Percentiles rank a stretch among this genome's conserved stretches.
These are phyloP conservation scores for Geum urbanum DNA, from an alignment of 306 rosid genomes.

Conservation along the genomic window DNA sequence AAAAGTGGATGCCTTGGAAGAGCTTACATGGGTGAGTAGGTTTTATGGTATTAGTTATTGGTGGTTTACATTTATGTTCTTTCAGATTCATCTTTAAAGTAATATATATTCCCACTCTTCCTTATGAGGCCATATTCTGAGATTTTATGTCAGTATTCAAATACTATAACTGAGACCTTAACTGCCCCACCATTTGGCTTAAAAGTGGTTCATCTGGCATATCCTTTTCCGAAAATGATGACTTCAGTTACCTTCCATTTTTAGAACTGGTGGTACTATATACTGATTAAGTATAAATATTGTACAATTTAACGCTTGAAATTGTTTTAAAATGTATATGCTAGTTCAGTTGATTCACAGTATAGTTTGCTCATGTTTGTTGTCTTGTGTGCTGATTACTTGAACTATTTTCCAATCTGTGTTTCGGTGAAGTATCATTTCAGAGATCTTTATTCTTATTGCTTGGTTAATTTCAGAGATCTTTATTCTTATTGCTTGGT, in stretches of 20 bases:
- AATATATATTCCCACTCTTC: not conserved
- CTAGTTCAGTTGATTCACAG: not conserved
- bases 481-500: not conserved
- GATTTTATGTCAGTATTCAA: not conserved
- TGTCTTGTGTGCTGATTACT: not conserved
- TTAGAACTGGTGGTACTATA: not conserved
- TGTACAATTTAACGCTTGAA: not conserved
- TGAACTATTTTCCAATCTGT: not conserved
- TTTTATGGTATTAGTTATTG: conserved; percentile 24
- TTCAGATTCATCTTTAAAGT: not conserved
- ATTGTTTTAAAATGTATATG: not conserved
- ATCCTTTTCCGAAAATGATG: not conserved
- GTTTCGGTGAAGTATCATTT: not conserved
- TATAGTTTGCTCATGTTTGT: too few relatives aligned
- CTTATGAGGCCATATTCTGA: not conserved
- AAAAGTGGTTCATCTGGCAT: not conserved
- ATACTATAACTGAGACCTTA: not conserved
- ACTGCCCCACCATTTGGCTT: not conserved
- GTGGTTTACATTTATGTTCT: conserved; percentile 17
- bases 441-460: not conserved
- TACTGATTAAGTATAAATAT: not conserved
- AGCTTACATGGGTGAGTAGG: conserved; percentile 83
- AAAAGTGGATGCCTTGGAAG: conserved; percentile 72
- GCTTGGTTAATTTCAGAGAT: not conserved
- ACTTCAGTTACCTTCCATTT: not conserved